Percentiles rank a stretch among this genome's conserved stretches.
Evolutionary conservation across 176 grass and related monocot species (phyloP).

Genomic region (Pharus latifolius): DNA sequence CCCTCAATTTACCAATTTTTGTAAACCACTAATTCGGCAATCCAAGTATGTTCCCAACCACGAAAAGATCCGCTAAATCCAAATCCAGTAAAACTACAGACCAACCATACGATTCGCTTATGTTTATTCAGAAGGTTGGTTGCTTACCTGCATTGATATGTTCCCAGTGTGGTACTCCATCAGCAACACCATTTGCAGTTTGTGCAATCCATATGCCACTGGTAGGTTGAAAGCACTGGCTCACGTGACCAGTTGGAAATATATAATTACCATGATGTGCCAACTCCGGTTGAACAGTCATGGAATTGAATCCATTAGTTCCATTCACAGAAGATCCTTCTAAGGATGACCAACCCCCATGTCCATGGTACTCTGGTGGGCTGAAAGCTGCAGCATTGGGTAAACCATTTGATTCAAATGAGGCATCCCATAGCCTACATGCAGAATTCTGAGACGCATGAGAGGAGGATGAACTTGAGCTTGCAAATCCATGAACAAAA

Average conservation of each 20-base stretch:
- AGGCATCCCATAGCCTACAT: constrained; percentile 23
- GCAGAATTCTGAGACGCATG: constrained; percentile 25
- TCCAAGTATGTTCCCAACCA: neutral
- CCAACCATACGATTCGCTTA: neutral
- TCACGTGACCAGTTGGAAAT: constrained; percentile 24
- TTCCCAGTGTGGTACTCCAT: constrained; percentile 33
- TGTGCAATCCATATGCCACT: constrained; percentile 40
- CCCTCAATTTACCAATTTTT: neutral
- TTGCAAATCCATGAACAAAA: constrained; percentile 34
- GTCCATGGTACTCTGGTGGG: neutral
- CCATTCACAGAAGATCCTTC: constrained; percentile 22
- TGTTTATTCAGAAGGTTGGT: constrained; percentile 5
- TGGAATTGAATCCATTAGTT: constrained; percentile 4
- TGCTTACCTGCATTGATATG: constrained; percentile 28
- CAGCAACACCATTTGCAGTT: constrained; percentile 22
- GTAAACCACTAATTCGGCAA: neutral
- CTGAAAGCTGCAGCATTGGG: constrained; percentile 19
- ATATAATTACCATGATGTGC: constrained; percentile 30
- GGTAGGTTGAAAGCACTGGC: neutral
- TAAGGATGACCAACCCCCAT: neutral
- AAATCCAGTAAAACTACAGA: constrained; percentile 6
- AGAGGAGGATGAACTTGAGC: constrained; percentile 44
- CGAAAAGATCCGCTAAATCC: neutral
- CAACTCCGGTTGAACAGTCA: constrained; percentile 15
- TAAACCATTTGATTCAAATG: constrained; percentile 30